Percentiles rank a stretch among this genome's conserved stretches.
Conservation (phyloP, 306 rosid genomes). For the Mimosa pudica region DNA sequence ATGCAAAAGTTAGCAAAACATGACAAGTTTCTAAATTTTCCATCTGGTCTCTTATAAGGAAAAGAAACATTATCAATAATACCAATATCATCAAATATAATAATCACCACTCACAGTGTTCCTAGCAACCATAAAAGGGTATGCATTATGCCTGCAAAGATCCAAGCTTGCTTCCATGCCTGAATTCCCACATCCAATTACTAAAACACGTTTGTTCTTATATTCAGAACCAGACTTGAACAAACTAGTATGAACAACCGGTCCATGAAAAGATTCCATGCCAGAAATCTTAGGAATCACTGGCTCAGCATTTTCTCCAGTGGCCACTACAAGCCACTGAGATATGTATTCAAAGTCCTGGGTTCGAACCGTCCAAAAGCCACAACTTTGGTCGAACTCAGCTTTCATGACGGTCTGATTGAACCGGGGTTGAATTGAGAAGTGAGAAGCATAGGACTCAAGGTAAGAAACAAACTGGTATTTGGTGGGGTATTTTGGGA, state of each 20-base stretch:
- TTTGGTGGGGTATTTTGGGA: slow-evolving; percentile 85
- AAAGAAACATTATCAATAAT: neutral
- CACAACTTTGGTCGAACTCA: slow-evolving; percentile 41
- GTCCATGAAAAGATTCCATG: slow-evolving; percentile 50
- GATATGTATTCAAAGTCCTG: slow-evolving; percentile 52
- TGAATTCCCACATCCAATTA: slow-evolving; percentile 94
- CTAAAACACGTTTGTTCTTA: slow-evolving; percentile 63
- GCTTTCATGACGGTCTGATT: slow-evolving; percentile 63
- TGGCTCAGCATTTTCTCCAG: slow-evolving; percentile 96
- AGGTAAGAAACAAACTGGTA: slow-evolving; percentile 78
- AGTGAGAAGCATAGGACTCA: slow-evolving; percentile 70
- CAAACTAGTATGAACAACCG: slow-evolving; percentile 58
- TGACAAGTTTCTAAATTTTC: slow-evolving; percentile 15
- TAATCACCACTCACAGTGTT: slow-evolving; percentile 59
- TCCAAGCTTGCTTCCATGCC: slow-evolving; percentile 99
- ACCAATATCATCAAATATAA: neutral
- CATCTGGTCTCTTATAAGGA: slow-evolving; percentile 29
- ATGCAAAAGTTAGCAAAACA: slow-evolving; percentile 31
- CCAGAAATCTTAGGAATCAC: slow-evolving; percentile 62
- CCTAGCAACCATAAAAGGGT: slow-evolving; percentile 84
- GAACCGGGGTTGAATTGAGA: slow-evolving; percentile 66
- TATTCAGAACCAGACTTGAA: slow-evolving; percentile 71
- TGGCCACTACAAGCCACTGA: slow-evolving; percentile 82
- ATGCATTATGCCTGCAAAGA: slow-evolving; percentile 81
- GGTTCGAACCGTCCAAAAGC: slow-evolving; percentile 72